A percentile compares a stretch with the other conserved stretches of the same genome.
phyloP scores from a whole-genome alignment of 2,329 filamentous ascomycete species.

The Aspergillus terreus region DNA sequence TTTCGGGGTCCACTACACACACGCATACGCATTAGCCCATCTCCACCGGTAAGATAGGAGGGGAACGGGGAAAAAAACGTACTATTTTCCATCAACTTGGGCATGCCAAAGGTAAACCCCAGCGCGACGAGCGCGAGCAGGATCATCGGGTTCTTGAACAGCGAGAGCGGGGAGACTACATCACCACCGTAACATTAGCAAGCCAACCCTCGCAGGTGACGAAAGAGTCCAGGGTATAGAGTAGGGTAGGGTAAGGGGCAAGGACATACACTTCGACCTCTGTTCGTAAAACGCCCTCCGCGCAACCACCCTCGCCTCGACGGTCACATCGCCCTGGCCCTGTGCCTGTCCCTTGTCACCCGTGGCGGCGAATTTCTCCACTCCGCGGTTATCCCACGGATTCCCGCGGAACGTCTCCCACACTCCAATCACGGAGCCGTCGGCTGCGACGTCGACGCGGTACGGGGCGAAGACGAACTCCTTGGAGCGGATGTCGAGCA shows the following conservation, averaged over 20 bases:
- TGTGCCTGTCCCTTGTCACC: slow-evolving; percentile 12
- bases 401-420: slow-evolving; percentile 89
- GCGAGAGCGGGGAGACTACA: slow-evolving; percentile 70
- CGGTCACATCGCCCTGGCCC: slow-evolving; percentile 34
- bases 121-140: slow-evolving; percentile 82
- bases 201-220: no score
- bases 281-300: slow-evolving; percentile 74
- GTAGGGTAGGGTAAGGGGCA: neutral
- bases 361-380: slow-evolving; percentile 39
- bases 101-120: slow-evolving; percentile 84
- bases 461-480: slow-evolving; percentile 75
- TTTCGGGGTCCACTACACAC: slow-evolving; percentile 85
- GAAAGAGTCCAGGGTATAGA: no score
- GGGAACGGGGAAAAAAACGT: slow-evolving; percentile 40
- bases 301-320: slow-evolving; percentile 61
- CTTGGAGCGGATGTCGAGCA: slow-evolving; percentile 73
- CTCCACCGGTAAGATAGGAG: no score
- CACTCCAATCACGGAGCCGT: slow-evolving; percentile 53
- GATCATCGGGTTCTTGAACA: slow-evolving; percentile 96
- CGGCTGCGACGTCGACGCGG: slow-evolving; percentile 62
- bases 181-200: slow-evolving; percentile 1
- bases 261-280: slow-evolving; percentile 66
- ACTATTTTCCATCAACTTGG: slow-evolving; percentile 95
- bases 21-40: neutral
- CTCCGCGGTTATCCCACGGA: slow-evolving; percentile 81